A percentile compares a stretch with the other conserved stretches of the same genome.
These are phyloP conservation scores for Colletotrichum agaves DNA, from an alignment of 2,329 filamentous ascomycete genomes.

Conservation along the genomic window DNA sequence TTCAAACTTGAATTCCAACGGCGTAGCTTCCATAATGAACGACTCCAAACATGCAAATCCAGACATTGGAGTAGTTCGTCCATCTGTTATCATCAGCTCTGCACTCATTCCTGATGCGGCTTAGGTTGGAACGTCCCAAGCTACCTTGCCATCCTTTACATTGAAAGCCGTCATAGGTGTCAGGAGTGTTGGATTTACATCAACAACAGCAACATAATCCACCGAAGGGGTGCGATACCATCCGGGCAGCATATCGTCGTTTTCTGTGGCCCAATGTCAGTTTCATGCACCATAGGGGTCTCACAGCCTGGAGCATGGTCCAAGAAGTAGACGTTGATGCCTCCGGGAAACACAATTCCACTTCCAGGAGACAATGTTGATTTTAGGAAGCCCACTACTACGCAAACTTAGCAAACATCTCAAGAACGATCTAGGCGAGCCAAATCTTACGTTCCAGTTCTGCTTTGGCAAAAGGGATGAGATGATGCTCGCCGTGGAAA, in stretches of 20 bases:
- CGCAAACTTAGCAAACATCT: not conserved
- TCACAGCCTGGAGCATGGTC: constrained; percentile 8
- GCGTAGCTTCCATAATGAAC: constrained; percentile 12
- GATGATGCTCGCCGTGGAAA: too few relatives aligned
- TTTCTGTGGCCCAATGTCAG: not conserved
- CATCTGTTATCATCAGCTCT: not conserved
- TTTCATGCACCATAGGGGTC: constrained; percentile 10
- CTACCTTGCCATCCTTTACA: not conserved
- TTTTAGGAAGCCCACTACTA: not conserved
- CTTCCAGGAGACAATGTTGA: constrained; percentile 7
- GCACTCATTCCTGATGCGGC: too few relatives aligned
- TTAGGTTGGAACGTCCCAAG: too few relatives aligned
- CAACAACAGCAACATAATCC: constrained; percentile 7
- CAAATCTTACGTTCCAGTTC: too few relatives aligned
- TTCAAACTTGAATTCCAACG: not conserved
- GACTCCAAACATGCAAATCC: constrained; percentile 11
- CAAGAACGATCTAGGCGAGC: too few relatives aligned
- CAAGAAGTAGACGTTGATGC: constrained; percentile 17
- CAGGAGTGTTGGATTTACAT: constrained; percentile 1
- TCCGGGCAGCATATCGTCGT: not conserved
- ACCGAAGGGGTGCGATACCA: constrained; percentile 20
- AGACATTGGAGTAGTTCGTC: constrained; percentile 1
- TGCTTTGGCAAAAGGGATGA: too few relatives aligned
- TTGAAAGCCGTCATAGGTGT: constrained; percentile 12
- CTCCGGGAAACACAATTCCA: constrained; percentile 13